Evolutionary conservation across 441 rosid genomes (phyloP).

Genomic region (Pelargonium cotyledonis): DNA sequence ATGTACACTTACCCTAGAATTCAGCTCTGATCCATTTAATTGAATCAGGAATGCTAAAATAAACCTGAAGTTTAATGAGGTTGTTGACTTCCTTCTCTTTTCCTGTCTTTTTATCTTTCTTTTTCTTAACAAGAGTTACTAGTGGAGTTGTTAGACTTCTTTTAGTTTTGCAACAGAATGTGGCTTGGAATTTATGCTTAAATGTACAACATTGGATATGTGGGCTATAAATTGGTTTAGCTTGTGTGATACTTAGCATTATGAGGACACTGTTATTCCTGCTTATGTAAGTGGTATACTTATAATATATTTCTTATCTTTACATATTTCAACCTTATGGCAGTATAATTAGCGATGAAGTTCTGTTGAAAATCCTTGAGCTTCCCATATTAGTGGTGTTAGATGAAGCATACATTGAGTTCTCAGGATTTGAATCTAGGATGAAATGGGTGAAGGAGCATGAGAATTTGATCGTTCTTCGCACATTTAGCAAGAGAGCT

Average conservation of each 20-base stretch:
- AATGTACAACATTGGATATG: background rate
- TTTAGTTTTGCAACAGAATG: background rate
- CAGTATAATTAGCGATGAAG: slow-evolving; percentile 78
- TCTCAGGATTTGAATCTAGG: slow-evolving; percentile 72
- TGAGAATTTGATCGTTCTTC: slow-evolving; percentile 81
- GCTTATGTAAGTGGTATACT: background rate
- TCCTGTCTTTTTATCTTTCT: background rate
- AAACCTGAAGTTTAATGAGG: background rate
- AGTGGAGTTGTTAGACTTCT: background rate
- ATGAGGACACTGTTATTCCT: background rate
- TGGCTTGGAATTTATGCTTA: background rate
- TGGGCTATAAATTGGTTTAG: background rate
- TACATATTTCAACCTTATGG: background rate
- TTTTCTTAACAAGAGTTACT: background rate
- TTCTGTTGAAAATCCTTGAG: slow-evolving; percentile 65
- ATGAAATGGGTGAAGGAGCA: slow-evolving; percentile 93
- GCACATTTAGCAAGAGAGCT: slow-evolving; percentile 97
- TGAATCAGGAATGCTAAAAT: background rate
- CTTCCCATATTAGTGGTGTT: slow-evolving; percentile 84
- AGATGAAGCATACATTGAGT: slow-evolving; percentile 93
- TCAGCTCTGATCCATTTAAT: background rate
- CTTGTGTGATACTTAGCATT: background rate
- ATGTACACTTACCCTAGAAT: background rate
- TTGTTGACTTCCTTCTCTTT: background rate
- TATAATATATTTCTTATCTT: background rate